A percentile compares a stretch with the other conserved stretches of the same genome.
Conservation (phyloP, 2,329 filamentous ascomycete species). For the Dothidotthia symphoricarpi region DNA sequence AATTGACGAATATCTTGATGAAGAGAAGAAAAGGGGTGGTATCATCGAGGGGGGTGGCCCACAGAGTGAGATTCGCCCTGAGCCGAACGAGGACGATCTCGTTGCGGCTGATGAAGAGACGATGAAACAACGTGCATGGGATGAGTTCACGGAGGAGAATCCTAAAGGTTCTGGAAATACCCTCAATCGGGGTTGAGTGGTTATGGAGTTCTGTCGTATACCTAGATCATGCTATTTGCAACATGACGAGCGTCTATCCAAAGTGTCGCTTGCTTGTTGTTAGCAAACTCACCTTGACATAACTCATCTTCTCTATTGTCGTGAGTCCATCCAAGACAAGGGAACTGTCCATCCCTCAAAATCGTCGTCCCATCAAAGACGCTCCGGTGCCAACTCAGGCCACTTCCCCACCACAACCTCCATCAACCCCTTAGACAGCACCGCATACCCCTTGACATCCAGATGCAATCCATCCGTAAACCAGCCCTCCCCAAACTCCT, state of each 20-base stretch:
- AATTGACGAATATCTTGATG: constrained; percentile 95
- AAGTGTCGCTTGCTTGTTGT: too few species aligned
- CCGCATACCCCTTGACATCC: constrained; percentile 30
- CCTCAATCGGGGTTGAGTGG: constrained; percentile 65
- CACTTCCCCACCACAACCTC: constrained; percentile 26
- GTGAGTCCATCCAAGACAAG: too few species aligned
- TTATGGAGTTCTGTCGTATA: constrained; percentile 11
- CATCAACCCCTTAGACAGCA: constrained; percentile 26
- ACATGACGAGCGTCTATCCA: too few species aligned
- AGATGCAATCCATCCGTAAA: constrained; percentile 44
- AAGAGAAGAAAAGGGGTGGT: constrained; percentile 78
- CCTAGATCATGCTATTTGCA: constrained; percentile 2
- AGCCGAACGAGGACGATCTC: constrained; percentile 84
- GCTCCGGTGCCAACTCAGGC: constrained; percentile 32
- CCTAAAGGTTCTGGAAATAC: constrained; percentile 82
- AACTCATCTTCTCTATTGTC: too few species aligned
- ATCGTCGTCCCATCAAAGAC: constrained; percentile 2
- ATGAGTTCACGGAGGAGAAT: constrained; percentile 89
- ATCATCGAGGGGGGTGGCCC: constrained; percentile 90
- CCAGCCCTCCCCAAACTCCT: constrained; percentile 34
- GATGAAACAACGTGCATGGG: constrained; percentile 91
- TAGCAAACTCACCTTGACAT: too few species aligned
- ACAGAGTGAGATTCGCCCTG: constrained; percentile 63
- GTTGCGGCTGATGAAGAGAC: constrained; percentile 87
- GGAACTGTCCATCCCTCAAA: too few species aligned